Evolutionary conservation across 1,139 yeast species (phyloP).

Genomic region (Suhomyces bribrorum): DNA sequence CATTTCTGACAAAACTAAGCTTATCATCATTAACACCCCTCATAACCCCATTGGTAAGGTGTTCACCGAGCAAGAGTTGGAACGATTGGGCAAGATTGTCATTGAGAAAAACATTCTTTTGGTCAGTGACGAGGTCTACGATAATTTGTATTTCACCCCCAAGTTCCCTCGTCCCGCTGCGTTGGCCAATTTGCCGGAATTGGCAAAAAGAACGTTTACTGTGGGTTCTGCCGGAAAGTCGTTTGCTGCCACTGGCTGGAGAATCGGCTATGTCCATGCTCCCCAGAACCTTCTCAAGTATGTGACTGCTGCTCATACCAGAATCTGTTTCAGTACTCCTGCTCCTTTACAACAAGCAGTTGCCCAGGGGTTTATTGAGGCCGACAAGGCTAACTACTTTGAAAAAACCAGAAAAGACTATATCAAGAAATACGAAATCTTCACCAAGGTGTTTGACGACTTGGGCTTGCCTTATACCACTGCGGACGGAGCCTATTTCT

Average conservation of each 20-base stretch:
- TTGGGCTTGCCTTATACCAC: slow-evolving; percentile 82
- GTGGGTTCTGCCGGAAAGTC: slow-evolving; percentile 98
- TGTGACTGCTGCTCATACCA: slow-evolving; percentile 86
- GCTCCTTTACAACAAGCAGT: slow-evolving; percentile 95
- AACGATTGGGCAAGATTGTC: slow-evolving; percentile 74
- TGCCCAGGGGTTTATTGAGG: slow-evolving; percentile 68
- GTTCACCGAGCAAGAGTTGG: slow-evolving; percentile 71
- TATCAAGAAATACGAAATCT: slow-evolving; percentile 65
- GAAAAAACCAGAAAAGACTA: slow-evolving; percentile 67
- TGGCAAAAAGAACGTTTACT: slow-evolving; percentile 75
- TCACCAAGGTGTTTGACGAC: slow-evolving; percentile 79
- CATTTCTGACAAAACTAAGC: slow-evolving; percentile 73
- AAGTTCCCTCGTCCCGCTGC: slow-evolving; percentile 83
- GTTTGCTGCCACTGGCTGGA: slow-evolving; percentile 98
- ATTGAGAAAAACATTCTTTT: slow-evolving; percentile 79
- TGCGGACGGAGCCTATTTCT: slow-evolving; percentile 92
- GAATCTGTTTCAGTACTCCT: slow-evolving; percentile 87
- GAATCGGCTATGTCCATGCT: slow-evolving; percentile 95
- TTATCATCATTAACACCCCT: slow-evolving; percentile 88
- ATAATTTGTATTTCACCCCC: slow-evolving; percentile 71
- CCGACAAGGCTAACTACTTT: slow-evolving; percentile 66
- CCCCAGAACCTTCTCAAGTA: slow-evolving; percentile 77
- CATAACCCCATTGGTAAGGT: slow-evolving; percentile 96
- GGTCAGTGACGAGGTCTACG: slow-evolving; percentile 93
- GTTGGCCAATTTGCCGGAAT: slow-evolving; percentile 64